Percentiles rank a stretch among this genome's conserved stretches.
phyloP scores from a whole-genome alignment of 1,284 basidiomycete genomes.

The Ganoderma boninense region DNA sequence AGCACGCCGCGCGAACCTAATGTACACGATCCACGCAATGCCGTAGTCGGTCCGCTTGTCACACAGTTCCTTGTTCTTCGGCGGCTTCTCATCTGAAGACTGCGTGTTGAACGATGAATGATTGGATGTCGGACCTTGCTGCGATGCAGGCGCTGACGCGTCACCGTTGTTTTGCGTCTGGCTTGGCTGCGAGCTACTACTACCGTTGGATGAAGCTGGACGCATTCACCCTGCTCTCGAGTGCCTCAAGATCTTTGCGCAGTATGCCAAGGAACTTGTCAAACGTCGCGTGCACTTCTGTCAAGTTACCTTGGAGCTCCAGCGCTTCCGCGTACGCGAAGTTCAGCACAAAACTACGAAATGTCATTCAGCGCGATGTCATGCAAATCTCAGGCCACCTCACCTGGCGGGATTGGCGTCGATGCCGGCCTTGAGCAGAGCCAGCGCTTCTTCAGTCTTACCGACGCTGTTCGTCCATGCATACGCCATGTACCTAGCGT shows the following conservation, averaged over 20 bases:
- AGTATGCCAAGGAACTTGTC: slow-evolving; percentile 78
- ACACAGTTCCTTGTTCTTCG: slow-evolving; percentile 60
- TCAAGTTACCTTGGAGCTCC: slow-evolving; percentile 72
- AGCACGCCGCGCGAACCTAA: slow-evolving; percentile 89
- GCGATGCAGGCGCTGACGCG: not conserved
- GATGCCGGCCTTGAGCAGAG: slow-evolving; percentile 86
- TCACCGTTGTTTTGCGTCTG: slow-evolving; percentile 13
- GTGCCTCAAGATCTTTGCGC: slow-evolving; percentile 74
- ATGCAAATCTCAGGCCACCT: slow-evolving; percentile 21
- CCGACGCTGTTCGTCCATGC: slow-evolving; percentile 80
- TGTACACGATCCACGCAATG: slow-evolving; percentile 85
- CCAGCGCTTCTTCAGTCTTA: slow-evolving; percentile 83
- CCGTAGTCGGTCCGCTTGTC: slow-evolving; percentile 75
- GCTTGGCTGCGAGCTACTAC: slow-evolving; percentile 33
- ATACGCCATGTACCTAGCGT: slow-evolving; percentile 89
- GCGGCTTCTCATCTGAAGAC: slow-evolving; percentile 54
- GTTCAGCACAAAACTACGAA: slow-evolving; percentile 81
- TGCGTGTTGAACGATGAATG: slow-evolving; percentile 52
- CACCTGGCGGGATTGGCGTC: slow-evolving; percentile 89
- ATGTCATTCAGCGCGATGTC: not conserved
- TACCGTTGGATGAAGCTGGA: slow-evolving; percentile 49
- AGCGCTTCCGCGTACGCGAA: slow-evolving; percentile 90
- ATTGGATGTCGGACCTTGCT: slow-evolving; percentile 30
- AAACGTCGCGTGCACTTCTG: slow-evolving; percentile 75
- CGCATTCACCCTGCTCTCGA: slow-evolving; percentile 62